Conservation (phyloP, 768 basidiomycete genomes). For the Guyanaporus albipodus region DNA sequence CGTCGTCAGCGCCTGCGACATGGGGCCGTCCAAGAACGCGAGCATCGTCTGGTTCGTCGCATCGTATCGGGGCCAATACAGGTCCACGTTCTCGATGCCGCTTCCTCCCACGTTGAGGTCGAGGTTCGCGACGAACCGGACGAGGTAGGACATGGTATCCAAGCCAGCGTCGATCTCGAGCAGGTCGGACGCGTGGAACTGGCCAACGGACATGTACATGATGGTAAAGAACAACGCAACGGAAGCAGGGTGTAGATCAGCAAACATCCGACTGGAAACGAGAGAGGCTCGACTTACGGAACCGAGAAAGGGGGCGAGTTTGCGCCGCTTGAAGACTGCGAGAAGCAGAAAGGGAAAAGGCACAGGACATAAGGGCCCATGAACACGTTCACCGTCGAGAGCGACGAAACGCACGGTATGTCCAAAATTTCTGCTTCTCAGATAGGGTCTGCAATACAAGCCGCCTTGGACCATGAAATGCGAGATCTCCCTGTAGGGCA, state of each 20-base stretch:
- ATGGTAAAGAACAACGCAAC: not conserved
- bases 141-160: slow-evolving; percentile 39
- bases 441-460: slow-evolving; percentile 40
- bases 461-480: slow-evolving; percentile 48
- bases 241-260: too few species aligned
- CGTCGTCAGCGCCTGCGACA: slow-evolving; percentile 33
- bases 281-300: not conserved
- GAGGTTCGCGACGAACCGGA: slow-evolving; percentile 21
- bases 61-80: slow-evolving; percentile 45
- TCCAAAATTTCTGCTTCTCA: slow-evolving; percentile 40
- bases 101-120: slow-evolving; percentile 38
- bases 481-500: slow-evolving; percentile 46
- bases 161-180: slow-evolving; percentile 38
- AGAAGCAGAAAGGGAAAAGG: too few species aligned
- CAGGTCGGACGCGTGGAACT: slow-evolving; percentile 45
- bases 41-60: slow-evolving; percentile 21
- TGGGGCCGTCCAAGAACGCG: slow-evolving; percentile 25
- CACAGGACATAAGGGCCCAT: too few species aligned
- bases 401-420: slow-evolving; percentile 14
- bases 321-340: too few species aligned
- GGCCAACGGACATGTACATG: not conserved
- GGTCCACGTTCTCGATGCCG: too few species aligned
- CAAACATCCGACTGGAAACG: too few species aligned
- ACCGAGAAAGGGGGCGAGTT: too few species aligned
- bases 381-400: too few species aligned